phyloP scores from a whole-genome alignment of 345 rosid species.

The Syzygium oleosum region DNA sequence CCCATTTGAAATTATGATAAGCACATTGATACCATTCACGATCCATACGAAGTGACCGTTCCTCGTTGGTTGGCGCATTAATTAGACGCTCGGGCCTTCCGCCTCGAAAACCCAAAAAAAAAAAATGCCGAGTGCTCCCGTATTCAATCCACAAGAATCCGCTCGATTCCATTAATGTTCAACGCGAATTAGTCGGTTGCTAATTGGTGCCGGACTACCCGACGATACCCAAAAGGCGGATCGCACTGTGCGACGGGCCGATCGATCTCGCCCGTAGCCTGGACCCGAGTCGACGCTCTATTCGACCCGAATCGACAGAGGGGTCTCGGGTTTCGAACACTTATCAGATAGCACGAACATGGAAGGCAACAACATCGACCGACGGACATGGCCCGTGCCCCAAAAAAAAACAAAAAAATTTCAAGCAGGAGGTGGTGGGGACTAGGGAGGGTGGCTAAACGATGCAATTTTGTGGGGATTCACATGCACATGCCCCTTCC shows the following conservation, averaged over 20 bases:
- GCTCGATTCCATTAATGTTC: accelerated
- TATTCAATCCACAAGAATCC: not conserved
- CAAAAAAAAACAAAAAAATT: not conserved
- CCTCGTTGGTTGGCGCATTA: not conserved
- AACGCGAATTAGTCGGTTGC: accelerated
- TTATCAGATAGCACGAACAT: no score
- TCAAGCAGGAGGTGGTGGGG: not conserved
- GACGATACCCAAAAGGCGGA: not conserved
- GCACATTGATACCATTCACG: accelerated
- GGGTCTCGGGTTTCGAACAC: not conserved
- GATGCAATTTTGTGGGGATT: not conserved
- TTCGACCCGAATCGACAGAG: not conserved
- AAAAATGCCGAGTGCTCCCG: no score
- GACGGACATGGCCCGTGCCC: not conserved
- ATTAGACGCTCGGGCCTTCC: not conserved
- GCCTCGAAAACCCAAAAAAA: not conserved
- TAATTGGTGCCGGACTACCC: not conserved
- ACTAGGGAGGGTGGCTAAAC: not conserved
- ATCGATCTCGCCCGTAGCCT: not conserved
- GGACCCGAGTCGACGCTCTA: not conserved
- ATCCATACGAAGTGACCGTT: not conserved
- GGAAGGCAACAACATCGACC: not conserved
- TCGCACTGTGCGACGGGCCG: not conserved
- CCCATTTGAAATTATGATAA: not conserved
- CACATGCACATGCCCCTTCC: not conserved